Base-by-base conservation (phyloP, 305 asterid species). In the Galium porrigens region DNA sequence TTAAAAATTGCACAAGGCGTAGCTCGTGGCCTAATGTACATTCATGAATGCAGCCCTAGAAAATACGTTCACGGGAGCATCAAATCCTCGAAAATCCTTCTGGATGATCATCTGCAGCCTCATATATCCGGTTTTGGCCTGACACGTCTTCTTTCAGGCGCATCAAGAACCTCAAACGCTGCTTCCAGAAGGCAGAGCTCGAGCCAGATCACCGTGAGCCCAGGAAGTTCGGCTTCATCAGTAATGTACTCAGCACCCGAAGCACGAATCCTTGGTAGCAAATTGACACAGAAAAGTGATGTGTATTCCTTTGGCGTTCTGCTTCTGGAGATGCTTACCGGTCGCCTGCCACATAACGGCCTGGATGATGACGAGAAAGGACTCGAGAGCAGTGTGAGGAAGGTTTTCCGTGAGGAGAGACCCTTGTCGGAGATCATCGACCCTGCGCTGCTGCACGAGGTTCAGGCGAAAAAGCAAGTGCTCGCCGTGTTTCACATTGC, bases 381-480 rank as follows among this genome's bases (percentile, higher is more conserved):
- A 2, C 88, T 89, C 0, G 95, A 87, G 74, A 76, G 83, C 39
- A 44, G 61, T 6, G 94, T 92, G 48, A 78, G 99, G 77, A 83
- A 79, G 64, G 90, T 79, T 22, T 92, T 92, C 25, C 78, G 80
- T 0, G 94, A 92, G 59, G 94, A 82, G 73, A 83, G 84, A 17
- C 90, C 95, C 0, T 69, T 87, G 75, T 89, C 94, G 0, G 95
- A 85, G 77, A 76, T 92, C 48, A 84, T 92, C 56, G 99, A 89
- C 67, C 88, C 88, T 9, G 69, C 75, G 30, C 87, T 92, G 4
- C 15, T 83, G 80, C 84, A 77, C 3, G 99, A 92, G 90, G 91
- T 84, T 30, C 86, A 80, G 37, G 96, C 94, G 0, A 92, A 89
- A 80, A 87, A 82, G 68, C 97, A 92, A 77, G 99, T 92, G 0